A percentile compares a stretch with the other conserved stretches of the same genome.
phyloP scores from a whole-genome alignment of 2,329 filamentous ascomycete species.

The Xylariaceae sp. region DNA sequence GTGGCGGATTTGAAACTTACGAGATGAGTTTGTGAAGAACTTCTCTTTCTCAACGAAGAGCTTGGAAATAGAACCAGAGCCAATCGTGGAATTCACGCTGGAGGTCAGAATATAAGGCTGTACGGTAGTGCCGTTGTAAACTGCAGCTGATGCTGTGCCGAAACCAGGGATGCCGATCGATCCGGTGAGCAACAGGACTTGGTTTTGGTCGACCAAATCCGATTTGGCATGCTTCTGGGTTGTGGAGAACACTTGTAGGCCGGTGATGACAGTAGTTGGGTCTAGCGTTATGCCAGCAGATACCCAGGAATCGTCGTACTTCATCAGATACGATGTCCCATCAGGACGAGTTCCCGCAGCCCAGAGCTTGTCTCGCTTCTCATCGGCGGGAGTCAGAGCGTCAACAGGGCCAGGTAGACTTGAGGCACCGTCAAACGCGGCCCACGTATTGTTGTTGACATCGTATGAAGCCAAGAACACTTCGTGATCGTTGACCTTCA shows the following conservation, averaged over 20 bases:
- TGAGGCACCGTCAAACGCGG: slow-evolving; percentile 54
- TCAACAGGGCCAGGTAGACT: slow-evolving; percentile 75
- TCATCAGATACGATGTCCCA: slow-evolving; percentile 71
- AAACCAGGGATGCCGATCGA: slow-evolving; percentile 69
- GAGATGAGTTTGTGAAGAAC: slow-evolving; percentile 60
- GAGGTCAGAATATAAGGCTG: slow-evolving; percentile 76
- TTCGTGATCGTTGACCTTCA: slow-evolving; percentile 60
- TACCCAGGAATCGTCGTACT: slow-evolving; percentile 73
- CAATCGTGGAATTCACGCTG: slow-evolving; percentile 56
- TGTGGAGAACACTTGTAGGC: slow-evolving; percentile 75
- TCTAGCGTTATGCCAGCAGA: slow-evolving; percentile 60
- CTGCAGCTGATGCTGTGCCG: slow-evolving; percentile 75
- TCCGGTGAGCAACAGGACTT: slow-evolving; percentile 80
- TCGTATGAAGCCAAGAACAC: slow-evolving; percentile 71
- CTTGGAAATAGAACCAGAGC: slow-evolving; percentile 62
- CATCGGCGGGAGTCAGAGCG: slow-evolving; percentile 67
- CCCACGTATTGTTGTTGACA: slow-evolving; percentile 61
- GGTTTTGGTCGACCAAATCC: slow-evolving; percentile 57
- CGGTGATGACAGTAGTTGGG: slow-evolving; percentile 62
- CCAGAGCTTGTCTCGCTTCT: slow-evolving; percentile 72
- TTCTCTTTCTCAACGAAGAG: slow-evolving; percentile 79
- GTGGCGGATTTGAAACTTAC: slow-evolving; percentile 42
- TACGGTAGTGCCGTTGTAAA: slow-evolving; percentile 79
- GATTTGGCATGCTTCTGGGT: slow-evolving; percentile 61
- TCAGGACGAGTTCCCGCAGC: slow-evolving; percentile 61